phyloP scores from a whole-genome alignment of 768 basidiomycete genomes.

The Termitomyces sp. region DNA sequence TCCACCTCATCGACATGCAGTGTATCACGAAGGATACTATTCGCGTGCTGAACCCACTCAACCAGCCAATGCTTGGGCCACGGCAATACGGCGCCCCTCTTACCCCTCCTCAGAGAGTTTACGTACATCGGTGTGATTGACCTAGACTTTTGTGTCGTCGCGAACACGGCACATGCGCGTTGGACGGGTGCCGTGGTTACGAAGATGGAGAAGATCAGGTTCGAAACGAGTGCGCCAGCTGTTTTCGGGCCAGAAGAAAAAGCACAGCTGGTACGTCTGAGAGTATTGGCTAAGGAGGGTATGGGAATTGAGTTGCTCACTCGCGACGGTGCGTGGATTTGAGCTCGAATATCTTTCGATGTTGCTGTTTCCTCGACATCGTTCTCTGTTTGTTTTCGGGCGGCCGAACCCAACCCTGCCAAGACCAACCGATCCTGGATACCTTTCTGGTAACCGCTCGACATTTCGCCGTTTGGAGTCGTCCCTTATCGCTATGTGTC shows the following conservation, averaged over 20 bases:
- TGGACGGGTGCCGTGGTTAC: constrained; percentile 4
- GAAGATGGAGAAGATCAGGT: constrained; percentile 5
- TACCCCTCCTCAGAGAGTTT: constrained; percentile 8
- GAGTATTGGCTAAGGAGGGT: constrained; percentile 1
- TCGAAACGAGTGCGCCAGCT: neutral
- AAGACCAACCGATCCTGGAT: too few species aligned
- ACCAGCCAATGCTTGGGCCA: constrained; percentile 2
- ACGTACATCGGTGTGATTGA: constrained; percentile 9
- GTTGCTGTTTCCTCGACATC: neutral
- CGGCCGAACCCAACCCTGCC: neutral
- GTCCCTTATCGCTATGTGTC: neutral
- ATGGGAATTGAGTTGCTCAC: constrained; percentile 3
- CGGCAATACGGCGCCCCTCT: neutral
- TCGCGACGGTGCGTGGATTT: constrained; percentile 8
- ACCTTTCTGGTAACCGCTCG: neutral
- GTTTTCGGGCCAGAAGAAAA: neutral
- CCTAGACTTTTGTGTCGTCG: constrained; percentile 2
- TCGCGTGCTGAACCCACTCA: constrained; percentile 10
- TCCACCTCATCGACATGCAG: constrained; percentile 13
- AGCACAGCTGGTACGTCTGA: constrained; percentile 1
- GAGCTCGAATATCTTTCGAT: neutral
- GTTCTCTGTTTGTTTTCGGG: neutral
- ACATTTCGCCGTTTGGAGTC: neutral
- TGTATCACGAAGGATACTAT: constrained; percentile 13
- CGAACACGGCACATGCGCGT: constrained; percentile 10